phyloP scores from a whole-genome alignment of 495 filamentous ascomycete genomes.

The Aspergillus nanangensis region DNA sequence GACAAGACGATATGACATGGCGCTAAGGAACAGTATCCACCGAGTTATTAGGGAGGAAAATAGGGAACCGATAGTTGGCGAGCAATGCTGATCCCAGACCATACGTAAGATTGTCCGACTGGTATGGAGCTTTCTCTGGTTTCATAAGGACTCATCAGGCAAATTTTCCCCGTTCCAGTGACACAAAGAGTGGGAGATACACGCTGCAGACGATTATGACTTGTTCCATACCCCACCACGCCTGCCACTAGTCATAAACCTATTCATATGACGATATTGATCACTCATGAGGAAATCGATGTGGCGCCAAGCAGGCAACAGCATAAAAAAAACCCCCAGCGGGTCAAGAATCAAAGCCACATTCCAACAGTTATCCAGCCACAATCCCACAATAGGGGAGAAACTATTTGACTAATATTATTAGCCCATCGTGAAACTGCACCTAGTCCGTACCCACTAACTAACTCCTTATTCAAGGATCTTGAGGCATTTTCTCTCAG shows the following conservation, averaged over 20 bases:
- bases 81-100: constrained; percentile 7
- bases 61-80: constrained; percentile 1
- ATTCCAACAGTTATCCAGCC: background rate
- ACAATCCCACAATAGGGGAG: background rate
- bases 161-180: no score
- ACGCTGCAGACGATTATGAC: no score
- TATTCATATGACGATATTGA: no score
- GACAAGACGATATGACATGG: background rate
- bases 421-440: background rate
- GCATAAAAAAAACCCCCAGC: no score
- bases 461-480: background rate
- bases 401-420: no score
- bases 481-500: background rate
- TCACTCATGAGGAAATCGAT: no score
- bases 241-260: no score
- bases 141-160: background rate
- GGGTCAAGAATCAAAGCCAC: background rate
- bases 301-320: no score
- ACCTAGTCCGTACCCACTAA: background rate
- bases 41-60: constrained; percentile 7
- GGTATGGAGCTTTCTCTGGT: no score
- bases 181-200: no score
- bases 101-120: background rate
- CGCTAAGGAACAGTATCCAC: constrained; percentile 10
- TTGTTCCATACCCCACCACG: no score